Base-by-base conservation (phyloP, 495 filamentous ascomycete genomes). In the Hypomontagnella submonticulosa region DNA sequence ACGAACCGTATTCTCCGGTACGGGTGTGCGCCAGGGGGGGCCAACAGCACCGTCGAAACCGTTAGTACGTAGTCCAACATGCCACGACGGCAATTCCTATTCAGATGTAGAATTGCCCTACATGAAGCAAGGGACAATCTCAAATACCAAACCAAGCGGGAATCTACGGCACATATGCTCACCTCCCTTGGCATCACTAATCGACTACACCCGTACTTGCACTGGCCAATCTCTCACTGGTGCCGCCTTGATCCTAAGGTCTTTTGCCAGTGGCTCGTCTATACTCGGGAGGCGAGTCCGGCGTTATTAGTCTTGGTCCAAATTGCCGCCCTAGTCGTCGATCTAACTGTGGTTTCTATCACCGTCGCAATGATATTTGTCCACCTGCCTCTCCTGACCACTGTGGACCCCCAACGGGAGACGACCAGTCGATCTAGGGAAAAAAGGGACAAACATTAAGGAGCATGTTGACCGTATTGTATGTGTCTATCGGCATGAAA, bases 111-210 rank as follows among this genome's bases (percentile, higher is more conserved):
- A 58, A 46, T 2, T 46, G 40, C 55, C 54, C 34, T 63, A 42
- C 60, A 61, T 44, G 50, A 69, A 63, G 66, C 42, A 69, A 69
- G 66, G 66, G 50, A 64, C 38, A 18, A 42, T n/a, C n/a, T 66
- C 55, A 40, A 46, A 41, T 57, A 27, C 23, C 23, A 27, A 27
- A 27, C 23, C 48, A 38, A 46, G 23, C 66, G 56, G 50, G 66
- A 56, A 57, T 55, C 55, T 60, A 63, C 59, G 65, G 65, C 48
- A 63, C 51, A 19, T 59, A 48, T 38, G n/a, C 36, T 13, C 10
- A 38, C 36, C n/a, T 38, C 9, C 3, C n/a, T 13, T 38, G n/a
- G 36, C 36, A 11, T 38, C 49, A 40, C 16, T 53, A 37, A 36
- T 53, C 18, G 11, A 40, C 18, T 23, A 16, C 6, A 6, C 23